Conservation (phyloP, 768 basidiomycete genomes). For the Lentinula edodes region DNA sequence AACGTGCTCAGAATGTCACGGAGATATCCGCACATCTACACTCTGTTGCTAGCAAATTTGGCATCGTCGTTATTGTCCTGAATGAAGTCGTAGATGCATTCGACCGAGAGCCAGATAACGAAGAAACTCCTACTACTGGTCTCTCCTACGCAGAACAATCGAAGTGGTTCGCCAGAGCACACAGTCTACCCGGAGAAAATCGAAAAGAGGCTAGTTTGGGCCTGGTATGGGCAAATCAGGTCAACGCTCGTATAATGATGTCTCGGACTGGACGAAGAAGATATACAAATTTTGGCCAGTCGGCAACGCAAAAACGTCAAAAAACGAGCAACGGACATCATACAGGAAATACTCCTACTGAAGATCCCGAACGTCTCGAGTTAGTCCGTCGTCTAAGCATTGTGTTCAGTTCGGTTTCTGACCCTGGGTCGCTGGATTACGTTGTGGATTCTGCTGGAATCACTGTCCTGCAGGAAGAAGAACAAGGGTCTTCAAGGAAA, state of each 20-base stretch:
- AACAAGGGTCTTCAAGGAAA: conserved; percentile 4
- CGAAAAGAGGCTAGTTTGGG: conserved; percentile 81
- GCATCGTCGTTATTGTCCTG: conserved; percentile 73
- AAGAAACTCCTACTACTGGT: conserved; percentile 22
- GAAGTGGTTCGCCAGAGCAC: conserved; percentile 68
- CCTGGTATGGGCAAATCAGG: conserved; percentile 89
- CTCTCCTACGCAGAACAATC: conserved; percentile 69
- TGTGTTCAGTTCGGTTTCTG: conserved; percentile 67
- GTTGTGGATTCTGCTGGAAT: conserved; percentile 64
- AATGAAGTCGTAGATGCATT: conserved; percentile 90
- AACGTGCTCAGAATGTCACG: conserved; percentile 67
- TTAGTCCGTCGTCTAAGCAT: conserved; percentile 70
- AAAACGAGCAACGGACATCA: conserved; percentile 6
- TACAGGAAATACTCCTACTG: neutral
- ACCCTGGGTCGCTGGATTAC: conserved; percentile 65
- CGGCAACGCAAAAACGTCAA: conserved; percentile 11
- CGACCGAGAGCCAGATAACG: conserved; percentile 22
- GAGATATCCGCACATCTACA: conserved; percentile 70
- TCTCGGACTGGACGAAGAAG: conserved; percentile 68
- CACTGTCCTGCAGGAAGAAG: conserved; percentile 19
- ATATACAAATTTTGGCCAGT: conserved; percentile 34
- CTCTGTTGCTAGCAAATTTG: conserved; percentile 53
- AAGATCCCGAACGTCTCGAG: neutral
- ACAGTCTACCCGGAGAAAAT: conserved; percentile 50
- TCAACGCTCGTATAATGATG: conserved; percentile 83